Evolutionary conservation across 2,329 filamentous ascomycete species (phyloP).

Genomic region (Claviceps sorghi): DNA sequence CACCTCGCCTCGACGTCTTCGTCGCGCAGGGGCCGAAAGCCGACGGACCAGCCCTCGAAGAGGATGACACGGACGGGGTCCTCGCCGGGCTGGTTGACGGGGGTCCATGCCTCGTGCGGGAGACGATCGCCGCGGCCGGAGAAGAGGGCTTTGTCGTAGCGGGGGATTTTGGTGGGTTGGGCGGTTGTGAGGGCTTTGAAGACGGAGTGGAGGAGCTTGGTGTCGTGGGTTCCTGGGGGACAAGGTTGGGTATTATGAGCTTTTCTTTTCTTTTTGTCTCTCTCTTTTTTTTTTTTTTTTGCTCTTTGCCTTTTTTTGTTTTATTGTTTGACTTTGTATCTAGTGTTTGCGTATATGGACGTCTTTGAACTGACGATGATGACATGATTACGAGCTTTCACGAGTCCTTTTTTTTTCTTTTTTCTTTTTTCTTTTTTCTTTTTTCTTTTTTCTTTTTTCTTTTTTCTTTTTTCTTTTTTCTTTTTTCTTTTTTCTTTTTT

Average conservation of each 20-base stretch:
- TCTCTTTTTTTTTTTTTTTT: background rate
- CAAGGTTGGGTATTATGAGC: no score
- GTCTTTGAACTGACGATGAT: no score
- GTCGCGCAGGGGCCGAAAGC: slow-evolving; percentile 51
- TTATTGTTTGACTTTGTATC: no score
- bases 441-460: no score
- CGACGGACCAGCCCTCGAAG: slow-evolving; percentile 85
- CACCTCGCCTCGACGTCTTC: slow-evolving; percentile 36
- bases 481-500: no score
- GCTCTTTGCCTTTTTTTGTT: no score
- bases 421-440: no score
- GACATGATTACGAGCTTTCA: no score
- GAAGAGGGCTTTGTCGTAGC: slow-evolving; percentile 73
- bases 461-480: no score
- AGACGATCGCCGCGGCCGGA: slow-evolving; percentile 62
- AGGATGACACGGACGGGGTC: slow-evolving; percentile 50
- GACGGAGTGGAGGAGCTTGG: slow-evolving; percentile 46
- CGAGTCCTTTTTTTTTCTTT: no score
- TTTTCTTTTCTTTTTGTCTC: background rate
- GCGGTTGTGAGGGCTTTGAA: slow-evolving; percentile 43
- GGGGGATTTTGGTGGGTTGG: slow-evolving; percentile 44
- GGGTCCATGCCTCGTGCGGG: slow-evolving; percentile 45
- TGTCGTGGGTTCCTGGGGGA: slow-evolving; percentile 53
- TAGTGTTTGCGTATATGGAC: no score
- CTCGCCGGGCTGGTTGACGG: slow-evolving; percentile 36